A percentile compares a stretch with the other conserved stretches of the same genome.
phyloP scores from a whole-genome alignment of 2,329 filamentous ascomycete genomes.

The Scleromitrula shiraiana region DNA sequence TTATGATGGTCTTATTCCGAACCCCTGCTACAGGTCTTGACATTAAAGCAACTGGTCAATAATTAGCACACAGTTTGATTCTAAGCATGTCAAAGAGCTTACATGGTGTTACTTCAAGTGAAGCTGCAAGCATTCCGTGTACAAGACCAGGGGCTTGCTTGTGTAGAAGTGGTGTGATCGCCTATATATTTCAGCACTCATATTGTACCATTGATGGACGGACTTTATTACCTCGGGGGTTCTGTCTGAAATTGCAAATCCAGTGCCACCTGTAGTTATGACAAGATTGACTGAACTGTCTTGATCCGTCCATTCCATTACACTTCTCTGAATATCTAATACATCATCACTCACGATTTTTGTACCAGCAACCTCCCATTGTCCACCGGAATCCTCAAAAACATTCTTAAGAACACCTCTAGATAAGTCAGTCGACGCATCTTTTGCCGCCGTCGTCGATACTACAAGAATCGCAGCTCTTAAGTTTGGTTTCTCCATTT shows the following conservation, averaged over 20 bases:
- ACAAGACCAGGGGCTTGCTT: conserved; percentile 83
- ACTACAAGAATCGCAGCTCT: conserved; percentile 75
- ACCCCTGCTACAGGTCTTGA: conserved; percentile 86
- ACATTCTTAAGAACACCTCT: conserved; percentile 58
- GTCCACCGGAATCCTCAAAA: conserved; percentile 58
- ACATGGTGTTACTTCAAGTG: conserved; percentile 84
- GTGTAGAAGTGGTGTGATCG: conserved; percentile 69
- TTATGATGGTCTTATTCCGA: conserved; percentile 69
- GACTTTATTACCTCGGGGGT: conserved; percentile 69
- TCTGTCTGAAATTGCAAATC: conserved; percentile 75
- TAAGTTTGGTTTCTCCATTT: conserved; percentile 41
- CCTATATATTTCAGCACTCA: conserved; percentile 39
- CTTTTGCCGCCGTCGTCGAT: conserved; percentile 78
- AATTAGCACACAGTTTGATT: conserved; percentile 18
- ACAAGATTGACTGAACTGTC: conserved; percentile 62
- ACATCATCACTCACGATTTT: conserved; percentile 75
- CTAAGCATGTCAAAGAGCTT: conserved; percentile 31
- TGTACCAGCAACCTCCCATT: conserved; percentile 63
- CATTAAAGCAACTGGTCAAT: conserved; percentile 78
- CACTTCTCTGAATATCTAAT: conserved; percentile 63
- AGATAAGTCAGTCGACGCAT: conserved; percentile 72
- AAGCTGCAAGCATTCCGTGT: conserved; percentile 89
- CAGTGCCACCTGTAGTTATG: conserved; percentile 85
- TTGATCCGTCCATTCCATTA: conserved; percentile 67
- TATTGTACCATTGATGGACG: no score